Conservation (phyloP, 2,329 filamentous ascomycete genomes). For the Aspergillus flavus region DNA sequence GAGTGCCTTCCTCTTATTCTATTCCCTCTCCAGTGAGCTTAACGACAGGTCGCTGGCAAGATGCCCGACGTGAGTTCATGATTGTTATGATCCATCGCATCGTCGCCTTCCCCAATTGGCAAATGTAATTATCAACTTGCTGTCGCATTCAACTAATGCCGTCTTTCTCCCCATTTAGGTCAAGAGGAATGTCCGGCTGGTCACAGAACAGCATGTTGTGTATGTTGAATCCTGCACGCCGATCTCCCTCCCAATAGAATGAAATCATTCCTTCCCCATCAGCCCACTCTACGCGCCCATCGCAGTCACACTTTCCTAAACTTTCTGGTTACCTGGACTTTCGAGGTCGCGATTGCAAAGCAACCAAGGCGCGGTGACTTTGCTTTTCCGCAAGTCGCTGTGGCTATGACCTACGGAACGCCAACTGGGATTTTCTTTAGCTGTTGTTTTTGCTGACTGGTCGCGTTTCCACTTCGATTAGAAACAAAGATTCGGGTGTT, state of each 20-base stretch:
- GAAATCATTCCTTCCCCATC: neutral
- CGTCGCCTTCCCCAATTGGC: conserved; percentile 11
- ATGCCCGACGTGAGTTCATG: conserved; percentile 40
- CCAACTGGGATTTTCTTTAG: neutral
- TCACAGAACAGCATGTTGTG: conserved; percentile 89
- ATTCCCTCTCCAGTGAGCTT: conserved; percentile 9
- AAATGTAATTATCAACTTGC: conserved; percentile 2
- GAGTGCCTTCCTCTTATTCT: conserved; percentile 2
- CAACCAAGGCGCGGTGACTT: neutral
- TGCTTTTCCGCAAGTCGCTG: neutral
- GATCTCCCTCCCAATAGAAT: neutral
- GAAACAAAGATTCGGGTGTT: conserved; percentile 76
- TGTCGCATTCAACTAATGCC: conserved; percentile 28
- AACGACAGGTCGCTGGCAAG: conserved; percentile 15
- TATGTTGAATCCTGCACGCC: conserved; percentile 52
- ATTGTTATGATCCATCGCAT: neutral
- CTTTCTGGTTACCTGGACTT: neutral
- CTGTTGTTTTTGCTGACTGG: conserved; percentile 14
- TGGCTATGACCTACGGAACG: neutral
- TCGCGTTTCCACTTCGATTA: conserved; percentile 41
- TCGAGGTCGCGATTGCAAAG: conserved; percentile 5
- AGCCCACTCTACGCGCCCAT: neutral
- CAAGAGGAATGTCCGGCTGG: conserved; percentile 87
- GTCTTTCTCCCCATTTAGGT: conserved; percentile 49
- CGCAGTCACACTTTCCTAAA: neutral